A percentile compares a stretch with the other conserved stretches of the same genome.
These are phyloP conservation scores for Cytospora piceicola DNA, from an alignment of 2,329 filamentous ascomycete genomes.

Conservation along the genomic window DNA sequence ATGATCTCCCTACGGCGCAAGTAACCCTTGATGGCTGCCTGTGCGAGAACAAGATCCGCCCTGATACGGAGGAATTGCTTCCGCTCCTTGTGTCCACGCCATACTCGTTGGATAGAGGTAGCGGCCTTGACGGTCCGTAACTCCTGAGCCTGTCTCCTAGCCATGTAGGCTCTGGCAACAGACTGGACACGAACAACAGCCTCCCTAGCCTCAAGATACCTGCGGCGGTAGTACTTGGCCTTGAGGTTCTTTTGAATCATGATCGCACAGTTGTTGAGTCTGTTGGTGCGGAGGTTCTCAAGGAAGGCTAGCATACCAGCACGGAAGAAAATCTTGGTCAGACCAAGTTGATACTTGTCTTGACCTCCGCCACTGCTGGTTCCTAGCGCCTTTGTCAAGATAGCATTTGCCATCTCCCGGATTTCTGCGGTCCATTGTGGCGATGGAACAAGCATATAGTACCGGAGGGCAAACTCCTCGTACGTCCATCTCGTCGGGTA, in stretches of 20 bases:
- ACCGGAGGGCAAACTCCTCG: constrained; percentile 94
- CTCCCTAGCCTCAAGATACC: constrained; percentile 84
- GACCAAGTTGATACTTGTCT: constrained; percentile 96
- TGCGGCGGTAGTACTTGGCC: constrained; percentile 91
- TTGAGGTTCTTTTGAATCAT: constrained; percentile 99
- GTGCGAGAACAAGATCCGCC: constrained; percentile 82
- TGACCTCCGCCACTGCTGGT: constrained; percentile 72
- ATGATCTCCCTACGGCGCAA: constrained; percentile 88
- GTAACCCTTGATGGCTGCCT: constrained; percentile 90
- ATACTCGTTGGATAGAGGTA: constrained; percentile 92
- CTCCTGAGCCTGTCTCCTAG: constrained; percentile 77
- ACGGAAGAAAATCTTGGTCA: constrained; percentile 99
- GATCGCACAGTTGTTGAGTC: constrained; percentile 90
- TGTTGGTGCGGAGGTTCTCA: constrained; percentile 87
- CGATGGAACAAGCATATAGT: constrained; percentile 97
- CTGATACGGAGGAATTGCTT: constrained; percentile 79
- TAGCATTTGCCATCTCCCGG: constrained; percentile 89
- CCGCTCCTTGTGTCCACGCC: constrained; percentile 89
- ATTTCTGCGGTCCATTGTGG: constrained; percentile 92
- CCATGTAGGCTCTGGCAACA: constrained; percentile 74
- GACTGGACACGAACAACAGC: constrained; percentile 83
- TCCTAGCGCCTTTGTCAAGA: constrained; percentile 85
- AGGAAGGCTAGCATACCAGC: constrained; percentile 98
- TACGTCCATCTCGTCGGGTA: constrained; percentile 99
- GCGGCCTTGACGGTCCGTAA: constrained; percentile 83